These are phyloP conservation scores for Auriscalpium orientale DNA, from an alignment of 768 basidiomycete genomes.

Conservation along the genomic window DNA sequence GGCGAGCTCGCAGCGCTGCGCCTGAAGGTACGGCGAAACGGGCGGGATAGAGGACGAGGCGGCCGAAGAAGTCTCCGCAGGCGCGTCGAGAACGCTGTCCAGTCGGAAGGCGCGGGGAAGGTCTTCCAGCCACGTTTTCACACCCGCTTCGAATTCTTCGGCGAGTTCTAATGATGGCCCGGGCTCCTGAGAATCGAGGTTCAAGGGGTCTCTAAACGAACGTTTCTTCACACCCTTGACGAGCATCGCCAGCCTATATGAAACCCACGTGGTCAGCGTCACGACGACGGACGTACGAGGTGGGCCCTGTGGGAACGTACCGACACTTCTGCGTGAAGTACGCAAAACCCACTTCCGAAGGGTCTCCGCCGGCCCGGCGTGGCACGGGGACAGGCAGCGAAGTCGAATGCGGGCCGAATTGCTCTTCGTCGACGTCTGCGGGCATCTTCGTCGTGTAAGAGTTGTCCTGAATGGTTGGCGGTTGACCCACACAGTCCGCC, in stretches of 20 bases:
- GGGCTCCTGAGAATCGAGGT: constrained; percentile 25
- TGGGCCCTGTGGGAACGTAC: constrained; percentile 24
- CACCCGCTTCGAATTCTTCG: constrained; percentile 44
- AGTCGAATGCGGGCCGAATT: constrained; percentile 40
- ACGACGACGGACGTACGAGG: too few relatives aligned
- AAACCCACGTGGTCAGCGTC: neutral
- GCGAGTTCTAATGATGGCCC: constrained; percentile 60
- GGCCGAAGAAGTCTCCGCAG: constrained; percentile 10
- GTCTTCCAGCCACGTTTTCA: constrained; percentile 44
- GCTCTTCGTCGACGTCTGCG: constrained; percentile 47
- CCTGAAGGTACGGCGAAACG: constrained; percentile 32
- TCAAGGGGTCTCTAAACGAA: constrained; percentile 30
- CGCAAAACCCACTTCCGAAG: constrained; percentile 28
- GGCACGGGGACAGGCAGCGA: constrained; percentile 32
- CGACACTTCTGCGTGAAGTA: constrained; percentile 55
- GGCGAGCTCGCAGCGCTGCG: constrained; percentile 52
- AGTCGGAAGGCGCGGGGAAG: constrained; percentile 46
- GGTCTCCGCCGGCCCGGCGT: constrained; percentile 17
- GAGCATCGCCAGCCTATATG: constrained; percentile 48
- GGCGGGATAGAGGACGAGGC: constrained; percentile 11
- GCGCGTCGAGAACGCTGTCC: constrained; percentile 27
- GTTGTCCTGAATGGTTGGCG: constrained; percentile 49
- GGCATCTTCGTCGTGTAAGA: constrained; percentile 53
- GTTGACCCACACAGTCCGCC: constrained; percentile 58
- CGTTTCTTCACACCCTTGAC: constrained; percentile 55